phyloP scores from a whole-genome alignment of 306 rosid genomes.

The Ammopiptanthus mongolicus region DNA sequence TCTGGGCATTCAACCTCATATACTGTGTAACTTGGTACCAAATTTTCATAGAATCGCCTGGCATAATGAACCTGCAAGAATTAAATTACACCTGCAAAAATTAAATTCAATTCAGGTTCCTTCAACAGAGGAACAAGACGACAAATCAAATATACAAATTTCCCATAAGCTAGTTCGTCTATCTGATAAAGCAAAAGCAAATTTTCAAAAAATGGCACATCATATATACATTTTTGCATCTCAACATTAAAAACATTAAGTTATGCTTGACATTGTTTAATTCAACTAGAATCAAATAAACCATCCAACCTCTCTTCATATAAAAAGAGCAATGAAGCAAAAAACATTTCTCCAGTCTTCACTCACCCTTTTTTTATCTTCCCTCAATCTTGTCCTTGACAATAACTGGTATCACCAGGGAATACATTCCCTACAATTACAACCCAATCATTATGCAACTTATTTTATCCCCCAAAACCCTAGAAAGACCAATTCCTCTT shows the following conservation, averaged over 20 bases:
- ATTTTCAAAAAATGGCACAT: neutral
- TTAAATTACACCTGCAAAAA: slow-evolving; percentile 52
- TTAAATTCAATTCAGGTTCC: slow-evolving; percentile 49
- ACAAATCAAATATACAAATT: slow-evolving; percentile 10
- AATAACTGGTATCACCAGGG: neutral
- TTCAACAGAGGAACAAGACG: slow-evolving; percentile 31
- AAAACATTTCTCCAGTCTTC: neutral
- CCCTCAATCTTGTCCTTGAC: neutral
- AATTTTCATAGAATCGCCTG: slow-evolving; percentile 81
- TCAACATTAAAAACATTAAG: neutral
- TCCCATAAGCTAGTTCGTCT: neutral
- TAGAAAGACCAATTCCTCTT: neutral
- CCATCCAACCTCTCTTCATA: neutral
- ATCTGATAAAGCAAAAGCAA: neutral
- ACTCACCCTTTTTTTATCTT: neutral
- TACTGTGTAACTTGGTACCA: slow-evolving; percentile 79
- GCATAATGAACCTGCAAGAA: slow-evolving; percentile 85
- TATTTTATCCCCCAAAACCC: neutral
- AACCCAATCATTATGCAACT: neutral
- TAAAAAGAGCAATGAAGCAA: slow-evolving; percentile 5
- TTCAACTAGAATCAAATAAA: neutral
- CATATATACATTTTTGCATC: neutral
- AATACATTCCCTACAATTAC: neutral
- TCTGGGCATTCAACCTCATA: slow-evolving; percentile 94
- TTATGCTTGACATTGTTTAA: neutral